phyloP scores from a whole-genome alignment of 2,329 filamentous ascomycete genomes.

The Parafenestella ontariensis region DNA sequence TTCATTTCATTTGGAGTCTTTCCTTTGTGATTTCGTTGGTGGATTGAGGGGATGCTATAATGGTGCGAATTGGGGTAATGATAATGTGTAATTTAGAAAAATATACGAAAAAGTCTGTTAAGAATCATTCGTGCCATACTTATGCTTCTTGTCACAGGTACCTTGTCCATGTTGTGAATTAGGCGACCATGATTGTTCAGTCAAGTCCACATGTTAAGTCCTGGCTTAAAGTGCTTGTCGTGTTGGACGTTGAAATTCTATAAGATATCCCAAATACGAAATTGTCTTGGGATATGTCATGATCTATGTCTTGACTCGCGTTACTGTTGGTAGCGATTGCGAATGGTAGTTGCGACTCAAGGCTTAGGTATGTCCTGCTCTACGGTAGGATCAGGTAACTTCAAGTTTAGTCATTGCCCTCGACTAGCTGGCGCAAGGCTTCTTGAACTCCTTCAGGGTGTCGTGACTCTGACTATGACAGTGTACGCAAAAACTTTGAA shows the following conservation, averaged over 20 bases:
- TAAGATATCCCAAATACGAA: no score
- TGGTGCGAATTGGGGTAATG: neutral
- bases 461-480: no score
- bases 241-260: neutral
- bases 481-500: no score
- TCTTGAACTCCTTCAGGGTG: no score
- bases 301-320: neutral
- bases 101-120: neutral
- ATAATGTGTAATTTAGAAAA: slow-evolving; percentile 3
- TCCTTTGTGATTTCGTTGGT: neutral
- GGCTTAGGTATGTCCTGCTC: neutral
- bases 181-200: neutral
- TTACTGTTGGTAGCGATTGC: neutral
- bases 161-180: neutral
- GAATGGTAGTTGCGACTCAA: neutral
- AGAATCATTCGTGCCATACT: neutral
- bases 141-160: neutral
- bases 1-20: neutral
- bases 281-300: no score
- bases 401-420: neutral
- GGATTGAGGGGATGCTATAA: neutral
- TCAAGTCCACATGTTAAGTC: neutral
- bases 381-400: neutral
- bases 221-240: neutral
- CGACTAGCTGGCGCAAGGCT: no score